Base-by-base conservation (phyloP, 306 rosid genomes). In the Oxytropis ochrocephala region DNA sequence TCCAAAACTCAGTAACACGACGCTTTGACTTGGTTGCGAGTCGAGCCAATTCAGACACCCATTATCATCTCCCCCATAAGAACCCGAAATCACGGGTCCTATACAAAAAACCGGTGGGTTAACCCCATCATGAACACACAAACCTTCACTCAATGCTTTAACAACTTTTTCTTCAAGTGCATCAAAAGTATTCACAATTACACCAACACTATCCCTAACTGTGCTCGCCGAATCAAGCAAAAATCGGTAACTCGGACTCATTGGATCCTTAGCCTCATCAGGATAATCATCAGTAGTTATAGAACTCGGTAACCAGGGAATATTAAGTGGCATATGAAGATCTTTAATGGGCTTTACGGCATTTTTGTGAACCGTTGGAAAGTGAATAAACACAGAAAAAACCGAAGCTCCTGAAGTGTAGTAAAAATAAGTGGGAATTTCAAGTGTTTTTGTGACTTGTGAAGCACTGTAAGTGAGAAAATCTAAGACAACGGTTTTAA, bases 401-500 rank as follows among this genome's bases (percentile, higher is more conserved):
- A 17, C 1, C 0, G 54, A 21, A n/a, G 74, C 79, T 3, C 61
- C 44, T 0, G 86, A 86, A 10, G 64, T 66, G 19, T 70, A 75
- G 70, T 68, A 88, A 52, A 65, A 69, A 72, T 61, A 84, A 12
- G 67, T 43, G 9, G 87, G 83, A 36, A 88, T 38, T 33, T 75
- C 55, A 24, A 86, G 79, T 0, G 54, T 16, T 4, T 2, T 0
- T 1, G 85, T 30, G 5, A 83, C 76, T 6, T 64, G 5, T 0
- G 73, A 50, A 1, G 46, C 64, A 33, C 0, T 16, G 21, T 13
- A 48, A 72, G 84, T 77, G 51, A 89, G 47, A 64, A 79, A 71
- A 47, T 86, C 86, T 57, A 84, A 11, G n/a, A n/a, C n/a, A n/a
- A n/a, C n/a, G n/a, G n/a, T n/a, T n/a, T n/a, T n/a, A n/a, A n/a